Base-by-base conservation (phyloP, 495 filamentous ascomycete genomes). In the Melanomma pulvis-pyrius region DNA sequence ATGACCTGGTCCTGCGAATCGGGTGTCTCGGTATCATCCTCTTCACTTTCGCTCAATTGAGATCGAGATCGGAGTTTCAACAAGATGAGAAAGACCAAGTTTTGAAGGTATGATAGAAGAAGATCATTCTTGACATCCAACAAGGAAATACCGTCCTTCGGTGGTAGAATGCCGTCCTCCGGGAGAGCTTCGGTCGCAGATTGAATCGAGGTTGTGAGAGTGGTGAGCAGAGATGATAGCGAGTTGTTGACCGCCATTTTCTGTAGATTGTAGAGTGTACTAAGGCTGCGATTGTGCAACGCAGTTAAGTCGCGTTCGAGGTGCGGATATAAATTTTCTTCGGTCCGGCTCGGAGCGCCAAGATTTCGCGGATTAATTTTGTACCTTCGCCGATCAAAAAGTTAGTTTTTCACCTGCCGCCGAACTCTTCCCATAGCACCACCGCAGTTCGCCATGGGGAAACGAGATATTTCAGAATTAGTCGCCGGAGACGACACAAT, bases 41-140 rank as follows among this genome's bases (percentile, higher is more conserved):
- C 69, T 0, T 73, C 66, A n/a, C 74, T 65, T 0, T 80, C 71
- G 0, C 81, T 74, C 29, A 65, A 48, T n/a, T 54, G 36, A 19
- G 24, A 28, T 8, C 53, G 55, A 70, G 87, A 84, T 19, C 91
- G 85, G 19, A 97, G 74, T 75, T 96, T 94, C 47, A 93, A 77
- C 1, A 97, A 78, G 39, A 96, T 88, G 52, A 98, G 79, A 69
- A 97, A 96, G 30, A 93, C 91, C 4, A 97, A 84, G 70, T 97
- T 93, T 71, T 98, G 96, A 0, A 98, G 81, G 79, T 98, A 98
- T 1, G 96, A 92, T 47, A 98, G 89, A 15, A 98, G 85, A 19
- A 98, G 84, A 66, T 98, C 96, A 80, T 91, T 96, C 76, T 98
- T 98, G 56, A 89, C 84, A 73, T 97, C 92, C 72, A 98, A 87